Base-by-base conservation (phyloP, 208 protist species). In the Porcisia hertigi region DNA sequence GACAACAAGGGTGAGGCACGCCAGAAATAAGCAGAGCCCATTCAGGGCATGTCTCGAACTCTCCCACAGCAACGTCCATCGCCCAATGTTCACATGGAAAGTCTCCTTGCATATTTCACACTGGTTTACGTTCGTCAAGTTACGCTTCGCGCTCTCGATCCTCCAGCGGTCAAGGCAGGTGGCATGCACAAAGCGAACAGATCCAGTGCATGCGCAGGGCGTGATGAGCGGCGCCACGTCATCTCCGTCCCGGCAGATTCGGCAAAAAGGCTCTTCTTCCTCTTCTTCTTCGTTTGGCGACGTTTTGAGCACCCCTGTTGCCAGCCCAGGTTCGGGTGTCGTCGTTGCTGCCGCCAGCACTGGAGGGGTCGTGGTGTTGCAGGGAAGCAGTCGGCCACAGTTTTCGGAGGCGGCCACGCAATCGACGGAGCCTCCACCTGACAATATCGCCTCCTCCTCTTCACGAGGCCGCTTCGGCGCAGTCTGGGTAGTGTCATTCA, bases 141-240 rank as follows among this genome's bases (percentile, higher is more conserved):
- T 93, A 14, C 87, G 83, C 63, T 92, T 91, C 7, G 85, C 84
- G 73, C 88, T 91, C 79, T 93, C 88, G 25, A 94, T 39, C 41
- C 93, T 86, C 91, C 93, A 97, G 77, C 76, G 86, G 70, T 95
- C 89, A 39, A 97, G 86, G 67, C 93, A 97, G 43, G 62, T 79
- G 65, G 80, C 76, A 80, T 97, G 93, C 45, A 97, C 86, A 69
- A 86, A 97, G 62, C 88, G 89, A 3, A 94, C 82, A 20, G 89
- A 93, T 14, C 93, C 93, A 49, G 87, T 87, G 72, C 93, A 97
- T 25, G 65, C 71, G 58, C 93, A 97, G 23, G 93, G 93, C 5
- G 84, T 74, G 49, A 97, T 87, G 60, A 97, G 85, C 23, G 75
- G 70, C 49, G 92, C 90, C 55, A 86, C 75, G 67, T 85, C 85